These are phyloP conservation scores for Podospora fimiseda DNA, from an alignment of 495 filamentous ascomycete species.

Conservation along the genomic window DNA sequence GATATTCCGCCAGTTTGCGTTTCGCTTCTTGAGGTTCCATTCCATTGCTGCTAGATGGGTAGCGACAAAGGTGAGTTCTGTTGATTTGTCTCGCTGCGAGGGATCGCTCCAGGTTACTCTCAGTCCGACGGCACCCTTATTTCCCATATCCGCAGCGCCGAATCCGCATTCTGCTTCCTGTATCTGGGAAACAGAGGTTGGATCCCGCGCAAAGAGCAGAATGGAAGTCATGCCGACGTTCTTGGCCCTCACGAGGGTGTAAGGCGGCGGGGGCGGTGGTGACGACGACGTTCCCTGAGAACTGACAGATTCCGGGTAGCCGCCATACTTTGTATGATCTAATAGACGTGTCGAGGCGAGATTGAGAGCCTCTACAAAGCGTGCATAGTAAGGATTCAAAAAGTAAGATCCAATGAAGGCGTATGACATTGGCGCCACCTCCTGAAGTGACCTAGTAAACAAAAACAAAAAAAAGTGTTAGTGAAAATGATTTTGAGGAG, in stretches of 20 bases:
- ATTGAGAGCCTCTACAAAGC: constrained; percentile 61
- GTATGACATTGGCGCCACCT: constrained; percentile 76
- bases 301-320: no score
- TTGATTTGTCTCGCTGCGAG: constrained; percentile 27
- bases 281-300: constrained; percentile 3
- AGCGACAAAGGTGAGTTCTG: constrained; percentile 73
- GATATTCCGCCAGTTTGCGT: constrained; percentile 79
- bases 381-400: constrained; percentile 66
- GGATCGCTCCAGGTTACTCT: constrained; percentile 47
- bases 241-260: constrained; percentile 46
- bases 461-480: background rate
- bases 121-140: constrained; percentile 86
- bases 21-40: constrained; percentile 59
- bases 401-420: constrained; percentile 82
- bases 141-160: constrained; percentile 80
- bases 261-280: constrained; percentile 21
- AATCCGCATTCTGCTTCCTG: constrained; percentile 72
- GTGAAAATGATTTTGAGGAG: no score
- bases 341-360: constrained; percentile 46
- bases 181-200: constrained; percentile 49
- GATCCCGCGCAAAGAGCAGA: constrained; percentile 67
- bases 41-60: constrained; percentile 91
- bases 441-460: constrained; percentile 64
- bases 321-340: no score
- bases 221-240: constrained; percentile 86